Evolutionary conservation across 345 rosid species (phyloP), one percentile per base, ranked within the genome.

Genomic region (Hibiscus trionum): DNA sequence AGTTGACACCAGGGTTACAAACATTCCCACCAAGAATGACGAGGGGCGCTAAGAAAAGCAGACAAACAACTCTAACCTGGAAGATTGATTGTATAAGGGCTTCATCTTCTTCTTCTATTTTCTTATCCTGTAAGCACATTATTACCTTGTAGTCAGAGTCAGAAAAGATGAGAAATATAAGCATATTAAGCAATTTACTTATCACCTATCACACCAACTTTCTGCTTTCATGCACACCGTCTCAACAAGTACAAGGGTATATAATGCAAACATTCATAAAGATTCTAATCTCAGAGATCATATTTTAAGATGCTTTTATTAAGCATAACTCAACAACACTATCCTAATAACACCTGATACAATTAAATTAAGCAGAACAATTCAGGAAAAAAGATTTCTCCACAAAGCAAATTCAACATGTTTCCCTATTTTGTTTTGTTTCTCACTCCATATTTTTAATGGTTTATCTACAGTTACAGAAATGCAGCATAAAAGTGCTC

Each of bases 41-140:
- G 35, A 29, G 4, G 3, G 12, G 15, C 47, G 50, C n/a, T 9
- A 44, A 72, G 50, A 61, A 61, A 50, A 33, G 42, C 9, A 60
- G 16, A 15, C 72, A 21, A 72, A 16, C 46, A 70, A 63, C 14
- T 4, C 86, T 80, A 64, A 82, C 88, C 72, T 84, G 77, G 75
- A 89, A 89, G 73, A 87, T 82, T 10, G 88, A 86, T 81, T 82
- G 87, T 71, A 89, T 83, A 70, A 89, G 88, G 16, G 89, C 90
- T 81, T 87, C 89, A 75, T 89, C 91, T 73, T 83, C 95, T 80
- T 86, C 90, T 78, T 87, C 91, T 69, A 86, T 61, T 69, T 80
- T 83, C 77, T 84, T 83, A 74, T 80, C 87, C 88, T 88, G 77
- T 70, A 31, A 75, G 47, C 29, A 68, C 10, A 65, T 39, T 19